phyloP scores from a whole-genome alignment of 495 filamentous ascomycete genomes.

The Annulohypoxylon bovei region DNA sequence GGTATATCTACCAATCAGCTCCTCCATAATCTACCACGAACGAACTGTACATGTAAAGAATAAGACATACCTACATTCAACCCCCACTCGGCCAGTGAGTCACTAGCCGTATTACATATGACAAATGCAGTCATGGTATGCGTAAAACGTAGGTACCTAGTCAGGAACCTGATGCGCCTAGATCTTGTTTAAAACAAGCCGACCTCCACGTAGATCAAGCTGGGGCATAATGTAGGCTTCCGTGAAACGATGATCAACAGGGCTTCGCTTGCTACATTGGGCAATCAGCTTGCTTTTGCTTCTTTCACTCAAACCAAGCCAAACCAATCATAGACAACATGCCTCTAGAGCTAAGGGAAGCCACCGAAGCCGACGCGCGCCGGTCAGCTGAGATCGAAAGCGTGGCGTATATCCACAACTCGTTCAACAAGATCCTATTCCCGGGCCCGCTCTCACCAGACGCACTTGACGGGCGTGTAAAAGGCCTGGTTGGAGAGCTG shows the following conservation, averaged over 20 bases:
- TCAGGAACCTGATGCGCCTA: neutral
- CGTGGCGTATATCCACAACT: constrained; percentile 47
- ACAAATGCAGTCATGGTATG: too few species aligned
- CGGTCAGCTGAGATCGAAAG: constrained; percentile 45
- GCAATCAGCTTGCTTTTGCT: neutral
- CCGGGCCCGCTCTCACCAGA: constrained; percentile 47
- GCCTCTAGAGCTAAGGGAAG: constrained; percentile 45
- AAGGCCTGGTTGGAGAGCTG: constrained; percentile 28
- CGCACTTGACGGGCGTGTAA: constrained; percentile 32
- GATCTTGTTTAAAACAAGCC: neutral
- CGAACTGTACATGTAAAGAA: neutral
- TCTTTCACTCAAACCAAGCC: neutral
- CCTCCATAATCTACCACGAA: too few species aligned
- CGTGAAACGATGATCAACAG: neutral
- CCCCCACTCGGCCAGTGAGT: neutral
- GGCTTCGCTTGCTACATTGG: neutral
- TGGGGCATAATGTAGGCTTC: neutral
- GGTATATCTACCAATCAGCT: neutral
- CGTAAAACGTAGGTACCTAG: too few species aligned
- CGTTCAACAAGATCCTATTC: constrained; percentile 46
- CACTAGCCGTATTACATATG: neutral
- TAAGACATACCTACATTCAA: neutral
- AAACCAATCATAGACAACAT: constrained; percentile 29
- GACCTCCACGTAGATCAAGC: neutral
- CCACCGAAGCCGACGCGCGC: constrained; percentile 44